A percentile compares a stretch with the other conserved stretches of the same genome.
phyloP scores from a whole-genome alignment of 2,329 filamentous ascomycete genomes.

The Microcyclospora tardicrescens region DNA sequence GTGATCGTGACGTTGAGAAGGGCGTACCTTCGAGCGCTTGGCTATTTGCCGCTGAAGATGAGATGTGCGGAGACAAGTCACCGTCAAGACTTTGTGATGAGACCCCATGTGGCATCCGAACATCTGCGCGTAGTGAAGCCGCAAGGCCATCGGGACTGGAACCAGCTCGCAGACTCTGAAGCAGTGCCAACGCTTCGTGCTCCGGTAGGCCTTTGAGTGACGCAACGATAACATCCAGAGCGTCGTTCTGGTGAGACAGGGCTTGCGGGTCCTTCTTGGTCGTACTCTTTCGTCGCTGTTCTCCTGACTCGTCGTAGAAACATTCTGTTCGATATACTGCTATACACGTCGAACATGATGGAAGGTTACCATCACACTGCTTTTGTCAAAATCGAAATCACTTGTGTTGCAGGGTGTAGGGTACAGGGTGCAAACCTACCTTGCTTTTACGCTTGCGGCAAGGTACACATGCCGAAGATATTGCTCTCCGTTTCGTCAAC shows the following conservation, averaged over 20 bases:
- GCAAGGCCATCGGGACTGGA: slow-evolving; percentile 28
- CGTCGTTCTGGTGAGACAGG: slow-evolving; percentile 24
- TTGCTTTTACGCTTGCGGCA: slow-evolving; percentile 40
- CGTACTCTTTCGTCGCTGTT: slow-evolving; percentile 32
- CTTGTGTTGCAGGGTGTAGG: background rate
- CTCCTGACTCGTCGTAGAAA: slow-evolving; percentile 36
- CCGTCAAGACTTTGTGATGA: slow-evolving; percentile 21
- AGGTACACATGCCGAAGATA: slow-evolving; percentile 35
- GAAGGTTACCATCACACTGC: slow-evolving; percentile 38
- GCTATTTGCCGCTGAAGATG: slow-evolving; percentile 8
- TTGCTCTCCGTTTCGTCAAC: slow-evolving; percentile 22
- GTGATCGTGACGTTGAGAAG: slow-evolving; percentile 5
- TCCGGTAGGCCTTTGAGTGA: slow-evolving; percentile 34
- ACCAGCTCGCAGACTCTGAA: slow-evolving; percentile 31
- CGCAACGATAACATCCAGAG: slow-evolving; percentile 29
- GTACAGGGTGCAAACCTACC: slow-evolving; percentile 17
- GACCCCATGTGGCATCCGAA: slow-evolving; percentile 22
- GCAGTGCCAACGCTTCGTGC: slow-evolving; percentile 28
- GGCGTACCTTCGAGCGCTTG: slow-evolving; percentile 2
- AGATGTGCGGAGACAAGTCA: slow-evolving; percentile 19
- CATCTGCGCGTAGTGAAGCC: slow-evolving; percentile 28
- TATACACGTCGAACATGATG: slow-evolving; percentile 38
- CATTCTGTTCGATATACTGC: slow-evolving; percentile 40
- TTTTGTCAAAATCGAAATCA: slow-evolving; percentile 1
- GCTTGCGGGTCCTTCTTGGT: slow-evolving; percentile 28